Evolutionary conservation across 208 protist genomes (phyloP).

Genomic region (Trypanosoma lewisi): DNA sequence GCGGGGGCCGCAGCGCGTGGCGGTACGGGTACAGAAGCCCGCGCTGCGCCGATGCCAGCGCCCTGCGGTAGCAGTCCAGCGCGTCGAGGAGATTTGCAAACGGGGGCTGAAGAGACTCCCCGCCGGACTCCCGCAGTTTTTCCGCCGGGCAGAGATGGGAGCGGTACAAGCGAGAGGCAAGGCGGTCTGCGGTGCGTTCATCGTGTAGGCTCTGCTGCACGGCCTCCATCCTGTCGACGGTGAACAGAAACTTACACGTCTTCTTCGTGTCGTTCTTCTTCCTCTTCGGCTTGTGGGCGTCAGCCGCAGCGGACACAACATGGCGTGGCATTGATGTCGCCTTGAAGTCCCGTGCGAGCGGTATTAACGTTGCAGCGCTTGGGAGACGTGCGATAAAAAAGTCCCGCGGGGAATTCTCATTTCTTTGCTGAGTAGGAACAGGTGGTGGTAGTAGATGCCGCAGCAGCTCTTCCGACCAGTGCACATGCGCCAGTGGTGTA

Average conservation of each 20-base stretch:
- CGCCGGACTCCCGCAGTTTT: constrained; percentile 22
- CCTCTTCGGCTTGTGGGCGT: not conserved
- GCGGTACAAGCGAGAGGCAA: constrained; percentile 13
- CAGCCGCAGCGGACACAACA: not conserved
- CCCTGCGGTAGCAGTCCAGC: constrained; percentile 17
- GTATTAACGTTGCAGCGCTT: constrained; percentile 9
- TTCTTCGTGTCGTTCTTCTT: too few species aligned
- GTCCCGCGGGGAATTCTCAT: not conserved
- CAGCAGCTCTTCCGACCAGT: constrained; percentile 25
- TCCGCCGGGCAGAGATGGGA: constrained; percentile 20
- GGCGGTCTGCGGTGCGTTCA: constrained; percentile 14
- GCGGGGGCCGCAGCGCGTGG: constrained; percentile 23
- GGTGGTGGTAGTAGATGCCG: constrained; percentile 12
- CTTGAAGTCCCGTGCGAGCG: constrained; percentile 7
- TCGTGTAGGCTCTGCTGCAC: constrained; percentile 21
- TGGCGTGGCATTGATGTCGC: not conserved
- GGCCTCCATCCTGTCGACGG: constrained; percentile 5
- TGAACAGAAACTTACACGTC: constrained; percentile 3
- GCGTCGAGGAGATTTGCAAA: constrained; percentile 5
- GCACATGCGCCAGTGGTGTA: constrained; percentile 4
- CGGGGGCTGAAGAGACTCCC: constrained; percentile 14
- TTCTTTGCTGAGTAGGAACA: not conserved
- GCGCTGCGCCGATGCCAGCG: constrained; percentile 9
- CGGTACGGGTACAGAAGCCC: constrained; percentile 26
- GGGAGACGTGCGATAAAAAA: constrained; percentile 16